A percentile compares a stretch with the other conserved stretches of the same genome.
These are phyloP conservation scores for Saccharomyces pastorianus DNA, from an alignment of 1,139 yeast genomes.

Conservation along the genomic window DNA sequence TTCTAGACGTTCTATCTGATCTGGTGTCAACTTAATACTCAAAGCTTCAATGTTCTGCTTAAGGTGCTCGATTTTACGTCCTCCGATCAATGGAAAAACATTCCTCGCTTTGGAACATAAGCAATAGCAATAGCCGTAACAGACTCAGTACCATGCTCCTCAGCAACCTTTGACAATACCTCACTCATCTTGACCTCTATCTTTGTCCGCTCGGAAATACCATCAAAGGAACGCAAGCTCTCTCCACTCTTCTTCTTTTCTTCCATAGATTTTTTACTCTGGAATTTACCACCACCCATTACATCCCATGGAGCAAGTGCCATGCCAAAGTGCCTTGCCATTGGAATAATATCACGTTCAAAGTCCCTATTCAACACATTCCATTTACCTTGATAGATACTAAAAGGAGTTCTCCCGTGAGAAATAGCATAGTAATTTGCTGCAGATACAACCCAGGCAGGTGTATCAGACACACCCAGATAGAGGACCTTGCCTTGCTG, in stretches of 20 bases:
- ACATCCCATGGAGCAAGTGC: constrained; percentile 21
- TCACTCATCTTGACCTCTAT: constrained; percentile 9
- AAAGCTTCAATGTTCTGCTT: neutral
- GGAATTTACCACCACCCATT: constrained; percentile 18
- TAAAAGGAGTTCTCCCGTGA: constrained; percentile 17
- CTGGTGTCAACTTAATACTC: neutral
- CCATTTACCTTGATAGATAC: constrained; percentile 22
- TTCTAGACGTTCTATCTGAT: neutral
- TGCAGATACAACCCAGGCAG: constrained; percentile 23
- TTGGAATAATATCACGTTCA: constrained; percentile 23
- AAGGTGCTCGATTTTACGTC: neutral
- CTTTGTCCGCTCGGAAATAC: neutral
- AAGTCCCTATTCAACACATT: constrained; percentile 16
- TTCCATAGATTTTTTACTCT: constrained; percentile 11
- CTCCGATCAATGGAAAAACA: neutral
- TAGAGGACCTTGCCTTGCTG: constrained; percentile 7
- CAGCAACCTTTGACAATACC: constrained; percentile 19
- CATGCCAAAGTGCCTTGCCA: constrained; percentile 13
- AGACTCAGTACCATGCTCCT: constrained; percentile 12
- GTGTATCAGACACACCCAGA: constrained; percentile 21
- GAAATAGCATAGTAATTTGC: constrained; percentile 20
- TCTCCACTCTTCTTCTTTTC: constrained; percentile 12
- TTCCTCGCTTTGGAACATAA: constrained; percentile 17
- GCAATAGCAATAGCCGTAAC: constrained; percentile 22
- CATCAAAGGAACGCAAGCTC: constrained; percentile 3